Percentiles rank a stretch among this genome's conserved stretches.
Conservation (phyloP, 2,329 filamentous ascomycete species). For the Alternaria gansuensis region DNA sequence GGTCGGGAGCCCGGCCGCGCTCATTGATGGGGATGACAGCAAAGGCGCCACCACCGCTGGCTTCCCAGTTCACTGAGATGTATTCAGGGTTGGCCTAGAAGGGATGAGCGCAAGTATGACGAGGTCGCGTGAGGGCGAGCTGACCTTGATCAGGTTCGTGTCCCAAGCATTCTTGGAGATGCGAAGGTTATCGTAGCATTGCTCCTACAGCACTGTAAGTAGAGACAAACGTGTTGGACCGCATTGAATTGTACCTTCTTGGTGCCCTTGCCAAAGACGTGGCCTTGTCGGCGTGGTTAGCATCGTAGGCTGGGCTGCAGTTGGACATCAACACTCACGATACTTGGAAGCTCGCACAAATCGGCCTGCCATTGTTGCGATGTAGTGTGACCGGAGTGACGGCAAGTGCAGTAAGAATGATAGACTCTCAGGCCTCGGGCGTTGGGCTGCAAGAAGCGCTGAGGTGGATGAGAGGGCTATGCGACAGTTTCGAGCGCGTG, state of each 20-base stretch:
- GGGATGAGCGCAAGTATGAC: constrained; percentile 39
- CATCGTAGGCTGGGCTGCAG: constrained; percentile 39
- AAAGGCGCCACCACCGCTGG: constrained; percentile 93
- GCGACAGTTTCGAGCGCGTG: constrained; percentile 22
- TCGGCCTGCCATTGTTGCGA: constrained; percentile 68
- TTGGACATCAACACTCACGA: constrained; percentile 58
- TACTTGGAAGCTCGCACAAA: constrained; percentile 80
- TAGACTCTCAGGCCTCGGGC: constrained; percentile 19
- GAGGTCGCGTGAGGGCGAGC: constrained; percentile 48
- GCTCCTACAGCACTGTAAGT: constrained; percentile 66
- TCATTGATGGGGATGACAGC: constrained; percentile 92
- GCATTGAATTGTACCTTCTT: constrained; percentile 69
- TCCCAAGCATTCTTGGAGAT: constrained; percentile 99
- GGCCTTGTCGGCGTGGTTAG: constrained; percentile 67
- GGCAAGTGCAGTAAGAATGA: constrained; percentile 20
- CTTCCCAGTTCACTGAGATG: constrained; percentile 97
- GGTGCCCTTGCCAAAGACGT: constrained; percentile 96
- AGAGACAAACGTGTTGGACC: not conserved
- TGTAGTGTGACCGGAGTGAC: constrained; percentile 12
- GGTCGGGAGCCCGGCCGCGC: constrained; percentile 88
- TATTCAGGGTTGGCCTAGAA: constrained; percentile 90
- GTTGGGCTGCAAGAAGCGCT: constrained; percentile 18
- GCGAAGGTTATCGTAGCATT: constrained; percentile 97
- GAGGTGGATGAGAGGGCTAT: constrained; percentile 17
- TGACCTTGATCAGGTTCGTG: constrained; percentile 95